A percentile compares a stretch with the other conserved stretches of the same genome.
Evolutionary conservation across 345 rosid species (phyloP).

Genomic region (Punica granatum): DNA sequence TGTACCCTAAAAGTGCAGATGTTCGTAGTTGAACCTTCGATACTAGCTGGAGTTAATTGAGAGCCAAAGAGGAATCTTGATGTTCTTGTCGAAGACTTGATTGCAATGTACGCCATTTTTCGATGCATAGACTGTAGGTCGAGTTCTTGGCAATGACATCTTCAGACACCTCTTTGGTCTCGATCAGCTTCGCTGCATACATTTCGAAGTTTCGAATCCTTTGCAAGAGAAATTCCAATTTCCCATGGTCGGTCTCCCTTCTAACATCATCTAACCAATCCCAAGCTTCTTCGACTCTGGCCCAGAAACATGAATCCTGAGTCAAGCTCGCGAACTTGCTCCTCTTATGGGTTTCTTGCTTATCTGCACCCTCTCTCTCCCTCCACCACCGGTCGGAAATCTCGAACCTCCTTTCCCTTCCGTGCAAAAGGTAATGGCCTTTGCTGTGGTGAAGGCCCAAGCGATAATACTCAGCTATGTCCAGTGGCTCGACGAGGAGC

Average conservation of each 20-base stretch:
- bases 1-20: too few species aligned
- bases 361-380: not conserved
- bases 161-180: constrained; percentile 41
- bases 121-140: constrained; percentile 52
- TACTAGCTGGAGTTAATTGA: too few species aligned
- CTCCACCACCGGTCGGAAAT: constrained; percentile 64
- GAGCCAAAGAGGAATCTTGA: not conserved
- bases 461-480: constrained; percentile 67
- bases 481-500: constrained; percentile 83
- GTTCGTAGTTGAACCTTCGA: too few species aligned
- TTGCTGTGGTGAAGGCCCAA: constrained; percentile 10
- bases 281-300: constrained; percentile 68
- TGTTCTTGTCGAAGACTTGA: not conserved
- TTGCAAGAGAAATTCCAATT: constrained; percentile 17
- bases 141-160: constrained; percentile 66
- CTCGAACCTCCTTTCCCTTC: constrained; percentile 64
- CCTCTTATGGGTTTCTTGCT: constrained; percentile 22
- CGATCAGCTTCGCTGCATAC: constrained; percentile 30
- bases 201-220: constrained; percentile 32
- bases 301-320: constrained; percentile 86
- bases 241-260: constrained; percentile 24
- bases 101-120: constrained; percentile 28
- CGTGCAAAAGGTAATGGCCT: constrained; percentile 45
- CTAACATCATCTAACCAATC: constrained; percentile 44
- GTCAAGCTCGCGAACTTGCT: constrained; percentile 54